A percentile compares a stretch with the other conserved stretches of the same genome.
These are phyloP conservation scores for Thermothielavioides terrestris DNA, from an alignment of 495 filamentous ascomycete species.

Conservation along the genomic window DNA sequence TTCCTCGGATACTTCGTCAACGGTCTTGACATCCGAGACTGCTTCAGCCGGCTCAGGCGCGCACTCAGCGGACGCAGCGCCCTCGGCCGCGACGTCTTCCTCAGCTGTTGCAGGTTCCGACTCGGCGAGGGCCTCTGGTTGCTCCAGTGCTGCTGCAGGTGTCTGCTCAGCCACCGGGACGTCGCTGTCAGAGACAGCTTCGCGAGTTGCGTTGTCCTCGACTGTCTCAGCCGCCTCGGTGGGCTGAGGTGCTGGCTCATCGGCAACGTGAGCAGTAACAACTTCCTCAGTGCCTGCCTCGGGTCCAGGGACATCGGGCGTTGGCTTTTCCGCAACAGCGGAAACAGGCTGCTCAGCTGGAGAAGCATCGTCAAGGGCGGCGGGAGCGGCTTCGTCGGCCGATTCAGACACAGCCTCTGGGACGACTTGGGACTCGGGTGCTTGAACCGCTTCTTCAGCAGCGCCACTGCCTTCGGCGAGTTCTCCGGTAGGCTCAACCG, in stretches of 20 bases:
- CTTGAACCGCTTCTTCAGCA: not conserved
- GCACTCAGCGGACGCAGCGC: not conserved
- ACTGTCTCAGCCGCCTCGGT: not conserved
- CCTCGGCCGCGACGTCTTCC: not conserved
- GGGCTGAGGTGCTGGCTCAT: too few relatives aligned
- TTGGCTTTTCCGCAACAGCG: not conserved
- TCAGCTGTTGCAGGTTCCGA: too few relatives aligned
- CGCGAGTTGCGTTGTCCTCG: not conserved
- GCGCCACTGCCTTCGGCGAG: not conserved
- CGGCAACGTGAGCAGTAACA: too few relatives aligned
- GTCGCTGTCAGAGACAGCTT: not conserved
- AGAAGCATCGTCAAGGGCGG: not conserved
- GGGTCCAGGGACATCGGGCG: not conserved
- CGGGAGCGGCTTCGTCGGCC: not conserved
- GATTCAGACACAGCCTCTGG: not conserved
- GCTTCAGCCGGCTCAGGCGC: not conserved
- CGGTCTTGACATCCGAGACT: not conserved
- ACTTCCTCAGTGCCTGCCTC: not conserved
- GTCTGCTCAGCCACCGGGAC: too few relatives aligned
- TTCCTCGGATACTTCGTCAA: not conserved
- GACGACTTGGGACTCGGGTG: not conserved
- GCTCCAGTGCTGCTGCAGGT: too few relatives aligned
- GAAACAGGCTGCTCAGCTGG: not conserved
- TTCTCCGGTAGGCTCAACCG: too few relatives aligned
- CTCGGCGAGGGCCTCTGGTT: too few relatives aligned